Percentiles rank a stretch among this genome's conserved stretches.
Conservation (phyloP, 106 monocot species). For the Agapanthus africanus region DNA sequence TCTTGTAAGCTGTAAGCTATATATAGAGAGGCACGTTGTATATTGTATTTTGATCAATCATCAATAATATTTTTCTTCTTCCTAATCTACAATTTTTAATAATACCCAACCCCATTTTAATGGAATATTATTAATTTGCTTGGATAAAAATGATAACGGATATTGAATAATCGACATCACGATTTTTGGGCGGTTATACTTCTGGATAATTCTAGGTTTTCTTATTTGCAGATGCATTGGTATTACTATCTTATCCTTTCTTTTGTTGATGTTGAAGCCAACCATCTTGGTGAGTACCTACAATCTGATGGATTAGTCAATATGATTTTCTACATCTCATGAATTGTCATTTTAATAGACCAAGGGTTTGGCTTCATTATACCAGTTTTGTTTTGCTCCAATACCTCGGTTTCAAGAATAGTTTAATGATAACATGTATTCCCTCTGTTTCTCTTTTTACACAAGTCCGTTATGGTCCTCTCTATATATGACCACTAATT, state of each 20-base stretch:
- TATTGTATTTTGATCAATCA: no score
- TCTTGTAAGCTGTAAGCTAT: no score
- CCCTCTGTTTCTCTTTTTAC: not conserved
- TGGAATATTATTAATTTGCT: not conserved
- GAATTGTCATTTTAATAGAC: not conserved
- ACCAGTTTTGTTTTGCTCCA: not conserved
- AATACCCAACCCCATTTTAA: no score
- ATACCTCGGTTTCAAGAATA: no score
- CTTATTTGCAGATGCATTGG: constrained; percentile 66
- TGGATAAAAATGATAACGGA: not conserved
- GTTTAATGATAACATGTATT: not conserved
- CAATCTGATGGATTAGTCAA: not conserved
- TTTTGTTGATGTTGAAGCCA: constrained; percentile 85
- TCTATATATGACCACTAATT: not conserved
- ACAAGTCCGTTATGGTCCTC: no score
- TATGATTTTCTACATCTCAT: not conserved
- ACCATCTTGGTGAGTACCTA: constrained; percentile 72
- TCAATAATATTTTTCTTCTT: no score
- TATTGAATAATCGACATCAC: not conserved
- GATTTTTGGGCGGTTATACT: not conserved
- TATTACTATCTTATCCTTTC: constrained; percentile 82
- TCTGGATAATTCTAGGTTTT: not conserved
- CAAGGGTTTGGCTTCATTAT: not conserved
- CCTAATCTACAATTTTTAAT: no score
- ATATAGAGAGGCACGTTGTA: no score